Percentiles rank a stretch among this genome's conserved stretches.
These are phyloP conservation scores for Yamadazyma ubonensis DNA, from an alignment of 805 yeast species.

Conservation along the genomic window DNA sequence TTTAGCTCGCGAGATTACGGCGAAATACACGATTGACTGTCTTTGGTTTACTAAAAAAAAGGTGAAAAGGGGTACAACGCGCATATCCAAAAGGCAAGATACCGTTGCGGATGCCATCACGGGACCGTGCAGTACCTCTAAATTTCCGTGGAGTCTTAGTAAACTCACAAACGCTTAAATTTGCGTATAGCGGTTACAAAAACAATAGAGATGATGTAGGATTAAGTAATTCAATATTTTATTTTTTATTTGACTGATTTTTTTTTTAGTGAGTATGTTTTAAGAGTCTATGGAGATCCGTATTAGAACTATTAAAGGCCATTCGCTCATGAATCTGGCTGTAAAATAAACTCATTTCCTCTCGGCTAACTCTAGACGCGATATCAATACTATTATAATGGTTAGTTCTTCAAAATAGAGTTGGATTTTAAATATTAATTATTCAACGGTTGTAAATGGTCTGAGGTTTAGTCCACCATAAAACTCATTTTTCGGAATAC, in stretches of 20 bases:
- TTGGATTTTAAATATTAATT: not conserved
- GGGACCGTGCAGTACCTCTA: too few relatives aligned
- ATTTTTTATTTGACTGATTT: not conserved
- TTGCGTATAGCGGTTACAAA: too few relatives aligned
- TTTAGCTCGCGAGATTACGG: not conserved
- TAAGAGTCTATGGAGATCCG: not conserved
- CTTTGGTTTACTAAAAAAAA: too few relatives aligned
- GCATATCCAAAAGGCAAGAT: too few relatives aligned
- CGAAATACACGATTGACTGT: not conserved
- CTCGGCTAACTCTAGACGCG: constrained; percentile 2
- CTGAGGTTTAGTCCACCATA: too few relatives aligned
- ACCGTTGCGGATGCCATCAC: too few relatives aligned
- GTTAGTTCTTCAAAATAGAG: not conserved
- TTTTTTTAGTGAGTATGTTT: not conserved
- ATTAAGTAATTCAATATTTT: not conserved
- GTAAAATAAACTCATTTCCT: not conserved
- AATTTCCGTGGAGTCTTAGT: too few relatives aligned
- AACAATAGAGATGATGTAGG: too few relatives aligned
- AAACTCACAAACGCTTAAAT: too few relatives aligned
- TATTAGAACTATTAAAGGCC: not conserved
- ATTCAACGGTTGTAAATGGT: not conserved
- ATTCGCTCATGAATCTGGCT: not conserved
- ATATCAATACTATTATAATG: not conserved
- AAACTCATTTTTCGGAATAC: too few relatives aligned
- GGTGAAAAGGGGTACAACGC: not conserved